Conservation (phyloP, 2,329 filamentous ascomycete genomes). For the Periconia sp. region DNA sequence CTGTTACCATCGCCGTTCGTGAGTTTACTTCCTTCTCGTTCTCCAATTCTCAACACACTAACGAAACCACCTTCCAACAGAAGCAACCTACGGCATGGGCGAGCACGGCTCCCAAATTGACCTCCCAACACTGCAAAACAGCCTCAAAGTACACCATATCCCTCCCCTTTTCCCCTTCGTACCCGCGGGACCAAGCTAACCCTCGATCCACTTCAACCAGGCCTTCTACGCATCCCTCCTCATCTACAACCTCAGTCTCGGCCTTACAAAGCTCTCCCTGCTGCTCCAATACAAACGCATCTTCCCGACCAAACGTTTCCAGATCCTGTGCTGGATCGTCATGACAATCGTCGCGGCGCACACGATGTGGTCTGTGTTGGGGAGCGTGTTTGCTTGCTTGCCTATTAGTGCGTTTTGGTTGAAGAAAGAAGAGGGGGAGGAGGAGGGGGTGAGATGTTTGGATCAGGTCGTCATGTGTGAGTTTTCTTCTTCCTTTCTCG, state of each 20-base stretch:
- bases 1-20: constrained; percentile 32
- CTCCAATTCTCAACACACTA: not conserved
- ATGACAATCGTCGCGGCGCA: constrained; percentile 30
- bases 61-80: constrained; percentile 14
- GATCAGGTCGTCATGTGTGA: constrained; percentile 31
- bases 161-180: not conserved
- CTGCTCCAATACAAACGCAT: constrained; percentile 36
- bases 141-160: constrained; percentile 23
- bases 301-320: constrained; percentile 32
- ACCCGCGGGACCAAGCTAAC: not conserved
- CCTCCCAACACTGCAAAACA: constrained; percentile 16
- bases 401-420: constrained; percentile 40
- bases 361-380: constrained; percentile 34
- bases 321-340: constrained; percentile 21
- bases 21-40: constrained; percentile 5
- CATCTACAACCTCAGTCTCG: constrained; percentile 36
- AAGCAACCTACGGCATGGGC: constrained; percentile 36
- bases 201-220: constrained; percentile 11
- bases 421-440: constrained; percentile 18
- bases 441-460: constrained; percentile 29
- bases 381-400: constrained; percentile 35
- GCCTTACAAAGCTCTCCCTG: constrained; percentile 36
- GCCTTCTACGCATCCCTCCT: constrained; percentile 37
- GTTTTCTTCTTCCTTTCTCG: not conserved
- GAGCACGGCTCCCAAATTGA: constrained; percentile 19